Evolutionary conservation across 2,329 filamentous ascomycete genomes (phyloP).

Genomic region (Aspergillus awamori): DNA sequence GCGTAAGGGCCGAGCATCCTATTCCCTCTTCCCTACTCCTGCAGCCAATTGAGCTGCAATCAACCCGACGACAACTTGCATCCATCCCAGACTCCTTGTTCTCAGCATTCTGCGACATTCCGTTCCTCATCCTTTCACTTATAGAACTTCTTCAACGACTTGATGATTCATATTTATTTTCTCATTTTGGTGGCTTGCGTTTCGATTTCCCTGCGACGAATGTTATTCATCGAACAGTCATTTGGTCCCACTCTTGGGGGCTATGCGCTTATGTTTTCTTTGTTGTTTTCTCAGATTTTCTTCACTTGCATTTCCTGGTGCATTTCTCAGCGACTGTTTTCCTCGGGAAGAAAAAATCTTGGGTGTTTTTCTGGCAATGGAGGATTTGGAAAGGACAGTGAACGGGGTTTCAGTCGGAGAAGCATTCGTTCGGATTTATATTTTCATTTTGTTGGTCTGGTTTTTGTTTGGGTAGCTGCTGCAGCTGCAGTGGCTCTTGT

Average conservation of each 20-base stretch:
- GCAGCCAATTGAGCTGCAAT: conserved; percentile 14
- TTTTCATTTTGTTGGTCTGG: conserved; percentile 11
- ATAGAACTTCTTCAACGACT: conserved; percentile 30
- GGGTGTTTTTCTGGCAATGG: conserved; percentile 23
- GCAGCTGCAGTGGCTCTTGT: neutral
- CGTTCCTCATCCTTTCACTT: conserved; percentile 17
- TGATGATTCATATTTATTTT: conserved; percentile 26
- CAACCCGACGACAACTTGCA: neutral
- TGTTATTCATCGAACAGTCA: conserved; percentile 21
- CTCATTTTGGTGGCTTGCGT: conserved; percentile 15
- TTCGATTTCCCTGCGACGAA: conserved; percentile 18
- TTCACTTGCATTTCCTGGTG: conserved; percentile 23
- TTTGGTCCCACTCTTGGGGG: conserved; percentile 14
- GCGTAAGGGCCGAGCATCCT: conserved; percentile 46
- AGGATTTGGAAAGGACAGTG: conserved; percentile 22
- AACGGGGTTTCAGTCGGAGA: conserved; percentile 17
- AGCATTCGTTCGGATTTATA: conserved; percentile 17
- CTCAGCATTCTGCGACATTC: neutral
- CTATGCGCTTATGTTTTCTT: conserved; percentile 15
- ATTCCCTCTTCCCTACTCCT: conserved; percentile 38
- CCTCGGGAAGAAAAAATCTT: conserved; percentile 21
- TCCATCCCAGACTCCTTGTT: neutral
- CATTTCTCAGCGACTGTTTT: conserved; percentile 31
- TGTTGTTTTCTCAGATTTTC: conserved; percentile 5
- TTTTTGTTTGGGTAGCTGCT: neutral